Base-by-base conservation (phyloP, 1,139 yeast species). In the Pichia sp. region DNA sequence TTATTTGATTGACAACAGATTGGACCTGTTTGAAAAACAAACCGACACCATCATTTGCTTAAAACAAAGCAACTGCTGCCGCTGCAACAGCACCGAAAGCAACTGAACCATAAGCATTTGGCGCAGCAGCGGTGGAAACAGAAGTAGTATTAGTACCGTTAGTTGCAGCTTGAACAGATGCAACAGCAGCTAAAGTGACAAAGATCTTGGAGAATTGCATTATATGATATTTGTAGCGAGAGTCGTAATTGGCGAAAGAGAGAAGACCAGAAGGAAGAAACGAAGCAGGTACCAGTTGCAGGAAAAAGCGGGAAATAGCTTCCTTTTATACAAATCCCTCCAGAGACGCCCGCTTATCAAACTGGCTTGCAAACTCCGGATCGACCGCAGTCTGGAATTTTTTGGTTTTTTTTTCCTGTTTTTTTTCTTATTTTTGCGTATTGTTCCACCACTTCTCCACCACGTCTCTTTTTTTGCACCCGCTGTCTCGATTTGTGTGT, bases 61-160 rank as follows among this genome's bases (percentile, higher is more conserved):
- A 81, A 75, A 81, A 78, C 66, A 80, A 74, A 71, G 82, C 87
- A 65, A 81, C 80, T 73, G 85, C 87, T 64, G 85, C 87, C 63
- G 86, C 87, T 60, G 81, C 82, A 67, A 82, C 85, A 68, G 86
- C 87, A 73, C 86, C 87, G 69, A 81, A 74, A 73, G 78, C 76
- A 61, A 81, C 81, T 64, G 80, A 81, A 71, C 79, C 81, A 63
- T 75, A 72, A 53, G 70, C 60, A 60, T 72, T 68, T 47, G 69
- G 55, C 50, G 69, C 68, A 60, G 72, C 68, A 45, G 66, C 67
- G 57, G 70, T 63, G 46, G 70, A 62, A 56, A 65, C 73, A 51
- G 66, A 55, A 63, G 68, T 64, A 52, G 72, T 63, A 29, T 54
- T 49, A 44, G 62, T 49, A 51, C 68, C 58, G 58, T 58, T 56